Percentiles rank a stretch among this genome's conserved stretches.
phyloP scores from a whole-genome alignment of 345 rosid species.

The Eucalyptus fibrosa region DNA sequence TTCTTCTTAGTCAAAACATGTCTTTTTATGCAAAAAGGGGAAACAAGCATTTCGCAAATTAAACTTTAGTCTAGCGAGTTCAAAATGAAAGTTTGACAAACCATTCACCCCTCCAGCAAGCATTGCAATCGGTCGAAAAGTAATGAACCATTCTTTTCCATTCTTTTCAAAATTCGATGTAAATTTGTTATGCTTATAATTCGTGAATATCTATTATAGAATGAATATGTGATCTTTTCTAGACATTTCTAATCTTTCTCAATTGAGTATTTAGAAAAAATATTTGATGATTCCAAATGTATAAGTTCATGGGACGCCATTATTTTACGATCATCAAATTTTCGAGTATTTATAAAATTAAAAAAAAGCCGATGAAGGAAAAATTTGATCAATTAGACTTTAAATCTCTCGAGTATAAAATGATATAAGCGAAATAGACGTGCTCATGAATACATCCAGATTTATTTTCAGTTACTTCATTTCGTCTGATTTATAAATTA shows the following conservation, averaged over 20 bases:
- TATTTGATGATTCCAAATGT: not conserved
- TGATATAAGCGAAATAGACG: not conserved
- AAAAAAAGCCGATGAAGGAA: too few relatives aligned
- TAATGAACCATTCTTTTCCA: not conserved
- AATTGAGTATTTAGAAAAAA: not conserved
- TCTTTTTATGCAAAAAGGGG: not conserved
- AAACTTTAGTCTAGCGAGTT: not conserved
- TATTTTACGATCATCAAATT: rapidly evolving
- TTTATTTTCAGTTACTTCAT: not conserved
- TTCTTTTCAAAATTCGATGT: not conserved
- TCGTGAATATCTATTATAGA: not conserved
- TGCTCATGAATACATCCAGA: not conserved
- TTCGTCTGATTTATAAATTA: not conserved
- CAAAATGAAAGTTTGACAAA: not conserved
- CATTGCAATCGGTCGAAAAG: not conserved
- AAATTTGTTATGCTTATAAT: not conserved
- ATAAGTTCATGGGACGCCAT: rapidly evolving
- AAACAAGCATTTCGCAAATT: not conserved
- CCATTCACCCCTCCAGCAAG: not conserved
- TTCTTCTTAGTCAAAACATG: not conserved
- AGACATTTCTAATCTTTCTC: not conserved
- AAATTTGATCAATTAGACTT: not conserved
- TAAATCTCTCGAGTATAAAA: not conserved
- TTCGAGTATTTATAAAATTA: too few relatives aligned
- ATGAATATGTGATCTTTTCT: not conserved